Evolutionary conservation across 257 asterid species (phyloP), one percentile per base, ranked within the genome.

Genomic region (Ligustrum vulgare): DNA sequence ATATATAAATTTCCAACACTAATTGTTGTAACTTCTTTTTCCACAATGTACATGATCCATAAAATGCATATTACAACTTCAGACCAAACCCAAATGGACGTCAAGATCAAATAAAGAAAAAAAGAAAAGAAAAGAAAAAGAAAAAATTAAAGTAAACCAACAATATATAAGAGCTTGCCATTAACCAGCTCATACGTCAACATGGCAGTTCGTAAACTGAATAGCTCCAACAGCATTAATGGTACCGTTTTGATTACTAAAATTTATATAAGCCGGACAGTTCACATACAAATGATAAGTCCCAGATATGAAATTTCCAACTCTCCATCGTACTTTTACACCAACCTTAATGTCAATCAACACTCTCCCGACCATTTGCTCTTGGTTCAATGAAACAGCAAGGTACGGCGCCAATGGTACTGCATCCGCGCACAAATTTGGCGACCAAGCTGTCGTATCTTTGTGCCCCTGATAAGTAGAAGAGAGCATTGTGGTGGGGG

Each of bases 221-320:
- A 80, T 76, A 33, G 79, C 87, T 2, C 91, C 91, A 5, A 75
- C 77, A 6, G 35, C 72, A 1, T 28, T 28, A 5, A 83, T 49
- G 3, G 69, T 78, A 18, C 36, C 34, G 18, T 76, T 74, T 9
- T 45, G 54, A 13, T 60, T 72, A 0, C 92, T 90, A 22, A 84
- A 78, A 67, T 84, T 84, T 0, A 94, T 80, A 74, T 91, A 94
- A 51, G 94, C 97, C 3, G 97, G 98, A 68, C 97, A 93, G 74
- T 86, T 89, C 15, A 77, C 96, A 72, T 58, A 18, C 85, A 93
- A 60, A 74, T 69, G 94, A 71, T 91, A 91, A 69, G 45, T 87
- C 9, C 93, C 84, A 3, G 94, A 72, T 47, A 90, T 25, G 62
- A 90, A 87, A 65, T 87, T 83, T 75, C 97, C 97, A 31, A 93